phyloP scores from a whole-genome alignment of 1,139 yeast genomes.

The Magnusiomyces magnusii region DNA sequence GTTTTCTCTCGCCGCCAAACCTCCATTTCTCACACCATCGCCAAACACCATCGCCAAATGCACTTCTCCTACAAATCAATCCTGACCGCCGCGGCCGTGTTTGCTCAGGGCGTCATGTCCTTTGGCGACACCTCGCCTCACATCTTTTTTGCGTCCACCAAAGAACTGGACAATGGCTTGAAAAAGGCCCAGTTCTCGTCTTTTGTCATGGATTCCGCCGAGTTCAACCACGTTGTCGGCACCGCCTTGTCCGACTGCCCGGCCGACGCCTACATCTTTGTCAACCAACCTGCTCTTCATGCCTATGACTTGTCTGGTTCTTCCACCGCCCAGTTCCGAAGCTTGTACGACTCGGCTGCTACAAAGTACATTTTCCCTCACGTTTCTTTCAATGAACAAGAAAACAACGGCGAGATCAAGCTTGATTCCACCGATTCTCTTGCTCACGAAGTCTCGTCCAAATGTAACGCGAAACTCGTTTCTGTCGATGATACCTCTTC shows the following conservation, averaged over 20 bases:
- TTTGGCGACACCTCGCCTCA: slow-evolving; percentile 24
- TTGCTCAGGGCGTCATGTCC: slow-evolving; percentile 17
- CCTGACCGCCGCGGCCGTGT: slow-evolving; percentile 7
- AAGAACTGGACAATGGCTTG: slow-evolving; percentile 9
- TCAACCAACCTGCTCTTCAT: slow-evolving; percentile 32
- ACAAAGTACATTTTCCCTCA: slow-evolving; percentile 17
- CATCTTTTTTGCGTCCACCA: slow-evolving; percentile 11
- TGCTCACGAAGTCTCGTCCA: neutral
- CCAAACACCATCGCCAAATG: too few species aligned
- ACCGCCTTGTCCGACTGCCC: slow-evolving; percentile 27
- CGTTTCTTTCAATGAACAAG: too few species aligned
- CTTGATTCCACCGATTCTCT: neutral
- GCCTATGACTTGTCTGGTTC: slow-evolving; percentile 27
- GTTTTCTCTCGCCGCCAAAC: neutral
- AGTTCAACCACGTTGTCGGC: slow-evolving; percentile 17
- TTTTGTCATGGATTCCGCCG: slow-evolving; percentile 10
- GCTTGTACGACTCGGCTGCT: slow-evolving; percentile 24
- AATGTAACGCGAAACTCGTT: slow-evolving; percentile 16
- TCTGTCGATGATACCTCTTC: slow-evolving; percentile 25
- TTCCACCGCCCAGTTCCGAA: slow-evolving; percentile 22
- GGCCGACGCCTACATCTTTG: slow-evolving; percentile 35
- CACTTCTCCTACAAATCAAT: slow-evolving; percentile 11
- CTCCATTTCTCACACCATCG: too few species aligned
- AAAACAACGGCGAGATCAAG: neutral
- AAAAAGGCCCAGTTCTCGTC: slow-evolving; percentile 7